Evolutionary conservation across 306 rosid genomes (phyloP), one percentile per base, ranked within the genome.

Genomic region (Cucurbita ficifolia): DNA sequence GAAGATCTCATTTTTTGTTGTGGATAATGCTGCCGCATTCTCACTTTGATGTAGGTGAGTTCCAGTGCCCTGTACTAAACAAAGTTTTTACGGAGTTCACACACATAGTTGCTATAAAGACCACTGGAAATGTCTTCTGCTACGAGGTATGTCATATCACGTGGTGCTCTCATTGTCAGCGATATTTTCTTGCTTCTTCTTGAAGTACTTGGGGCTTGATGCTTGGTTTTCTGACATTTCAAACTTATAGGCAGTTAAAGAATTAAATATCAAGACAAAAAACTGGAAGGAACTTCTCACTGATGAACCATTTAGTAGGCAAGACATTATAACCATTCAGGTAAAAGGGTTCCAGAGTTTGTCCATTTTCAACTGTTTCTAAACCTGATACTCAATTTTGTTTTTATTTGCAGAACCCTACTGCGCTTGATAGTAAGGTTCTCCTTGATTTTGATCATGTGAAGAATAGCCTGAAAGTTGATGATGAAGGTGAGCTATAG

Each of bases 271-370:
- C 76, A 95, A 91, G 85, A 95, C 88, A 8, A 95, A 89, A 85
- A 91, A 89, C 82, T 95, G 99, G 99, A 95, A 91, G 85, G 97
- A 95, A 79, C 99, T 95, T 50, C 92, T 95, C 79, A 89, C 96
- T 8, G 99, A 91, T 71, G 96, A 95, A 79, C 87, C 92, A 79
- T 91, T 91, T 79, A 75, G 92, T 45, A 89, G 63, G 90, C 90
- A 80, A 70, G 97, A 95, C 77, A 86, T 95, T 64, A 83, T 95
- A 85, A 95, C 99, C 70, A 88, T 95, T 84, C 99, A 91, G 96
- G 97, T 86, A 58, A 76, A 46, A 79, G 40, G 76, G 67, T 46
- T 82, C 52, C 58, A 50, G 57, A 48, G 21, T 68, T 35, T 72
- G 67, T 51, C 74, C 17, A 73, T 54, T 75, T 49, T 42, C 36